Evolutionary conservation across 352 stramenopile genomes (phyloP).

Genomic region (Pythium plurisporium): DNA sequence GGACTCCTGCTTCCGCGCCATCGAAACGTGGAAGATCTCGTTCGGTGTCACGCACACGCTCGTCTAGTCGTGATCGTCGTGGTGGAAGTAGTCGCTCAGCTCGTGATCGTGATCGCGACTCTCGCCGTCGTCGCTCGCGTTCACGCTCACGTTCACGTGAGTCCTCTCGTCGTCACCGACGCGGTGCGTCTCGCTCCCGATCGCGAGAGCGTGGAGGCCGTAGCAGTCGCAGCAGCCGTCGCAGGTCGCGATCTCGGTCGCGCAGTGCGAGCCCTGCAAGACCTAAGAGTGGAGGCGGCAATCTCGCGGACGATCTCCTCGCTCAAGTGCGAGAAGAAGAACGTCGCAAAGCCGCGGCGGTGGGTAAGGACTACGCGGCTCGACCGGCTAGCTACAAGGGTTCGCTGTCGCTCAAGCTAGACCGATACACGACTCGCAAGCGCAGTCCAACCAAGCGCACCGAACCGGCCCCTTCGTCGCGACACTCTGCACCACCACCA

Average conservation of each 20-base stretch:
- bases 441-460: conserved; percentile 61
- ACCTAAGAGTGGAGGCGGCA: not conserved
- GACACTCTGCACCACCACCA: not conserved
- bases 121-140: conserved; percentile 16
- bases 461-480: conserved; percentile 24
- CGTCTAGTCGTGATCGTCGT: conserved; percentile 27
- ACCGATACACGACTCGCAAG: conserved; percentile 80
- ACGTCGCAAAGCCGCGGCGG: conserved; percentile 84
- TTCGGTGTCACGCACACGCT: conserved; percentile 29
- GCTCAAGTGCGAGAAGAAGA: conserved; percentile 91
- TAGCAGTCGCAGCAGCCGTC: conserved; percentile 29
- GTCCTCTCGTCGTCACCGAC: conserved; percentile 14
- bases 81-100: conserved; percentile 24
- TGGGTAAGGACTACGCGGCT: conserved; percentile 89
- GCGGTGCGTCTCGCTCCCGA: conserved; percentile 25
- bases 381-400: conserved; percentile 91
- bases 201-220: conserved; percentile 28
- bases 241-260: conserved; percentile 23
- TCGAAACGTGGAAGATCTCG: conserved; percentile 32
- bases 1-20: conserved; percentile 20
- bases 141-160: conserved; percentile 8
- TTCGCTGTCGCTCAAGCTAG: conserved; percentile 88
- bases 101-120: conserved; percentile 16
- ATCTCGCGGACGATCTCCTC: conserved; percentile 76
- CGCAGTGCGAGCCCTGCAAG: conserved; percentile 24